These are phyloP conservation scores for Penicillium fuscoglaucum DNA, from an alignment of 2,329 filamentous ascomycete genomes.

Conservation along the genomic window DNA sequence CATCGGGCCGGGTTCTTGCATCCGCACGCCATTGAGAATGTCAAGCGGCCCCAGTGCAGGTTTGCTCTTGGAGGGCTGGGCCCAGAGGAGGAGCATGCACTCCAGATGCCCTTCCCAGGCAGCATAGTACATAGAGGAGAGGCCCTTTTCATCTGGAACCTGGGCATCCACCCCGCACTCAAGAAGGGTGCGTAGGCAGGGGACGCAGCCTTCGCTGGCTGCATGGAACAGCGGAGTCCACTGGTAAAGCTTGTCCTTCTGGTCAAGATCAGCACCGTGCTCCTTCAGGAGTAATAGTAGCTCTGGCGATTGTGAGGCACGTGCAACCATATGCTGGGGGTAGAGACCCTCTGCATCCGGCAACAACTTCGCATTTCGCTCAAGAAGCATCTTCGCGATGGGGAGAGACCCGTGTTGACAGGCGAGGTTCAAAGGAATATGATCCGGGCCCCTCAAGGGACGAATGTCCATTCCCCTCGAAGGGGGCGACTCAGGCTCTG, in stretches of 20 bases:
- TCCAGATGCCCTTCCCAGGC: slow-evolving; percentile 96
- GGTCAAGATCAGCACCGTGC: slow-evolving; percentile 86
- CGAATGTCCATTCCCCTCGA: not conserved
- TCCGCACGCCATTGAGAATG: slow-evolving; percentile 36
- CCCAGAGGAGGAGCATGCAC: slow-evolving; percentile 81
- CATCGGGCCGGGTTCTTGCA: slow-evolving; percentile 29
- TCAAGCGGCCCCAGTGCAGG: slow-evolving; percentile 34
- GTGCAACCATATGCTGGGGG: slow-evolving; percentile 93
- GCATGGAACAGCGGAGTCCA: slow-evolving; percentile 98
- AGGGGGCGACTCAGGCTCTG: slow-evolving; percentile 54
- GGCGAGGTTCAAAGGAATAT: slow-evolving; percentile 90
- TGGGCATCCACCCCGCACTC: slow-evolving; percentile 75
- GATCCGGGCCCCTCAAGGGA: slow-evolving; percentile 65
- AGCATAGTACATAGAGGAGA: slow-evolving; percentile 96
- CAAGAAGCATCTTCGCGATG: slow-evolving; percentile 81
- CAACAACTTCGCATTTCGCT: slow-evolving; percentile 77
- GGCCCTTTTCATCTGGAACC: slow-evolving; percentile 84
- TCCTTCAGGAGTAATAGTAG: slow-evolving; percentile 77
- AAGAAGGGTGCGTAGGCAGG: slow-evolving; percentile 78
- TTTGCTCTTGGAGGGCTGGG: slow-evolving; percentile 30
- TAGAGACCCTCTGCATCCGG: slow-evolving; percentile 94
- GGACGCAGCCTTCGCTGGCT: slow-evolving; percentile 91
- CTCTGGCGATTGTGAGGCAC: slow-evolving; percentile 78
- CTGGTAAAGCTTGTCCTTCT: slow-evolving; percentile 91
- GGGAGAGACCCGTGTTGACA: slow-evolving; percentile 88